Conservation (phyloP, 352 stramenopile genomes). For the Bremia lactucae region DNA sequence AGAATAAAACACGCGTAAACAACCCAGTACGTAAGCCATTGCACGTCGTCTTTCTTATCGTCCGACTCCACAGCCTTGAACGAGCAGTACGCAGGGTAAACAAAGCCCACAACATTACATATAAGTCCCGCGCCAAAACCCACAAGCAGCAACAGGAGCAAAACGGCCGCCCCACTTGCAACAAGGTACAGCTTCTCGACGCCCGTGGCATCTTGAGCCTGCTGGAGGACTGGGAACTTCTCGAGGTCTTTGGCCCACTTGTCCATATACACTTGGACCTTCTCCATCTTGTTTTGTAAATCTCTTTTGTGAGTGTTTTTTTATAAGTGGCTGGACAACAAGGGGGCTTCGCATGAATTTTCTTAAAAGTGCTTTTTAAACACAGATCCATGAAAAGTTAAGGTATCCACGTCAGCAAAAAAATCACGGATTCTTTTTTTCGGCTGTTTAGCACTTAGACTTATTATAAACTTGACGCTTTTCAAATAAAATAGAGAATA, state of each 20-base stretch:
- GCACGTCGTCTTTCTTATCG: conserved; percentile 72
- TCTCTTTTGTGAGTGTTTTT: no score
- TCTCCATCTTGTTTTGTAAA: no score
- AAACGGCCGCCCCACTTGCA: conserved; percentile 35
- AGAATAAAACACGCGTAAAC: conserved; percentile 96
- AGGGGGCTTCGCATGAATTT: no score
- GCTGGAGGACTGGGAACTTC: conserved; percentile 67
- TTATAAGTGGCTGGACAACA: no score
- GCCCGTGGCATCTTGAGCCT: conserved; percentile 69
- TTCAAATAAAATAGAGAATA: no score
- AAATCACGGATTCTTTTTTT: no score
- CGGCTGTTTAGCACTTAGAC: no score
- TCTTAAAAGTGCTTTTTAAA: no score
- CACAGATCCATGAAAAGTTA: no score
- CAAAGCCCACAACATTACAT: conserved; percentile 75
- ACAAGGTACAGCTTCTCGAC: conserved; percentile 87
- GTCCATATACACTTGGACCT: conserved; percentile 74
- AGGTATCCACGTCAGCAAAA: no score
- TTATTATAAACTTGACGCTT: no score
- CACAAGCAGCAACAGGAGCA: conserved; percentile 73
- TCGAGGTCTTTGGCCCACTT: conserved; percentile 83
- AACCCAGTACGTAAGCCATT: conserved; percentile 97
- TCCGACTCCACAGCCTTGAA: conserved; percentile 81
- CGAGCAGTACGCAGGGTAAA: conserved; percentile 74
- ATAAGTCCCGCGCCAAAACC: conserved; percentile 80